Conservation (phyloP, 1,284 basidiomycete species). For the Trichosporon sp. region DNA sequence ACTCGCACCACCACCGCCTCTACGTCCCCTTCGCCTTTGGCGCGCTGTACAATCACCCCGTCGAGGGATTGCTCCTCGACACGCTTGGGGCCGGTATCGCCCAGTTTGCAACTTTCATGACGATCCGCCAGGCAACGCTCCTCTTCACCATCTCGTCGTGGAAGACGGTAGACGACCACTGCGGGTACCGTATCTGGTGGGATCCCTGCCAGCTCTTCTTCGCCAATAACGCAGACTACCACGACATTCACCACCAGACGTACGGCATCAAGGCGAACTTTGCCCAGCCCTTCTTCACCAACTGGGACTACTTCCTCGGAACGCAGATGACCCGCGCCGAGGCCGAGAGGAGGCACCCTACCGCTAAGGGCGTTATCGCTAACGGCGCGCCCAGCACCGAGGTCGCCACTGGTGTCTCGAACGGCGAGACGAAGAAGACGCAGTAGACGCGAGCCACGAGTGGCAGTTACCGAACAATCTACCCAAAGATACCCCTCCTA, state of each 20-base stretch:
- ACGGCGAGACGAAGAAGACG: neutral
- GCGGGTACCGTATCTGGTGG: conserved; percentile 82
- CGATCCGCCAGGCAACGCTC: conserved; percentile 74
- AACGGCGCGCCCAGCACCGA: conserved; percentile 5
- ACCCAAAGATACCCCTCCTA: too few species aligned
- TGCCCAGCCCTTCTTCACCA: conserved; percentile 77
- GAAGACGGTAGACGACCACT: conserved; percentile 98
- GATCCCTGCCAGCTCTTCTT: conserved; percentile 83
- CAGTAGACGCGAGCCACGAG: too few species aligned
- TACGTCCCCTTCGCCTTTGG: conserved; percentile 98
- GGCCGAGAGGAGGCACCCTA: conserved; percentile 21
- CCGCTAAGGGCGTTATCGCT: neutral
- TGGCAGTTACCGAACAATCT: too few species aligned
- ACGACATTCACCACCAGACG: conserved; percentile 93
- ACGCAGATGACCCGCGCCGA: conserved; percentile 46
- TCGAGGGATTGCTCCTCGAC: conserved; percentile 91
- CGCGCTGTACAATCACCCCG: conserved; percentile 93
- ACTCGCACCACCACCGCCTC: conserved; percentile 91
- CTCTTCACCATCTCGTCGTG: conserved; percentile 78
- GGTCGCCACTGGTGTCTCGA: neutral
- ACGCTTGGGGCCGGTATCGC: conserved; percentile 74
- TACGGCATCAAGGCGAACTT: conserved; percentile 96
- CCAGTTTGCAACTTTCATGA: conserved; percentile 65
- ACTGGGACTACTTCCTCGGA: conserved; percentile 47
- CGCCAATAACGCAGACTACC: conserved; percentile 94